A percentile compares a stretch with the other conserved stretches of the same genome.
These are phyloP conservation scores for Dendrothele bispora DNA, from an alignment of 768 basidiomycete species.

Conservation along the genomic window DNA sequence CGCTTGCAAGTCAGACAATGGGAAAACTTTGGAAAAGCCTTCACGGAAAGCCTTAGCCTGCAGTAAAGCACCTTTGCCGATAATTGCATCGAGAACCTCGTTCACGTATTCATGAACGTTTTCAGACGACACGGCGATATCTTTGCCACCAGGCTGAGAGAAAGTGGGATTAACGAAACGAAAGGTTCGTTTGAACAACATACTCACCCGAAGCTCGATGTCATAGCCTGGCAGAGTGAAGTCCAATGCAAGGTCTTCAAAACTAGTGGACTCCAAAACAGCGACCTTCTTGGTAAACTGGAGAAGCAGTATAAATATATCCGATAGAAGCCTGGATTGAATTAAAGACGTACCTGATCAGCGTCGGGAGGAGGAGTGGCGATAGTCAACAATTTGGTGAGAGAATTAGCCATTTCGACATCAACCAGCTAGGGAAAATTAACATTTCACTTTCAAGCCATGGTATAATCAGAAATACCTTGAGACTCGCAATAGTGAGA, in stretches of 20 bases:
- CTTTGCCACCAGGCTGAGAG: constrained; percentile 71
- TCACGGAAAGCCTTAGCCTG: constrained; percentile 93
- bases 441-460: background rate
- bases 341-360: constrained; percentile 53
- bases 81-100: constrained; percentile 85
- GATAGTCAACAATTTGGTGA: constrained; percentile 76
- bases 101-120: constrained; percentile 90
- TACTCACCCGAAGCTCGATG: constrained; percentile 80
- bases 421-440: constrained; percentile 77
- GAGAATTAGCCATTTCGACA: constrained; percentile 78
- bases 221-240: constrained; percentile 97
- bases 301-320: constrained; percentile 2
- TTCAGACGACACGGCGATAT: constrained; percentile 77
- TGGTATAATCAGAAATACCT: constrained; percentile 38
- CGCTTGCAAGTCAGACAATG: constrained; percentile 83
- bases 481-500: constrained; percentile 78
- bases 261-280: constrained; percentile 55
- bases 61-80: constrained; percentile 73
- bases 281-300: constrained; percentile 58
- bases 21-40: constrained; percentile 96
- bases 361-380: constrained; percentile 43
- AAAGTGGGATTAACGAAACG: constrained; percentile 5
- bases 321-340: background rate
- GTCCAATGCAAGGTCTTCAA: constrained; percentile 91
- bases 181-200: background rate